Percentiles rank a stretch among this genome's conserved stretches.
Evolutionary conservation across 2,329 filamentous ascomycete genomes (phyloP).

Genomic region (Penicillium freii): DNA sequence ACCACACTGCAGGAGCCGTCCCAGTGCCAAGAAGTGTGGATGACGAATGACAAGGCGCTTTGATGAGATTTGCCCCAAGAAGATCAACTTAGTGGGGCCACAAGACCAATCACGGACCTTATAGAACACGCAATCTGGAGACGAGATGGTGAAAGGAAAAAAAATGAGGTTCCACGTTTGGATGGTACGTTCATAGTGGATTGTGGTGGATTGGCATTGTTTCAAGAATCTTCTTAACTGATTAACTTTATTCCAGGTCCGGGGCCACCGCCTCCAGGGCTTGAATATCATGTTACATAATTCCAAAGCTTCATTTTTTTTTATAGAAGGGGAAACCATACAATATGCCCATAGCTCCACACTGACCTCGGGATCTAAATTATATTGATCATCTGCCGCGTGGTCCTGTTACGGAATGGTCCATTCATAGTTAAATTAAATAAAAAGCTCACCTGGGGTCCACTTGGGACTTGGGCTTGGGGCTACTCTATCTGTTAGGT

Average conservation of each 20-base stretch:
- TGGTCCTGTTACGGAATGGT: not conserved
- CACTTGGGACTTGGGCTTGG: slow-evolving; percentile 2
- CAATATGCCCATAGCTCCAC: not conserved
- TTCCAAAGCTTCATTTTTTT: not conserved
- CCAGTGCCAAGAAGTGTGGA: not conserved
- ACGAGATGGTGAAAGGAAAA: slow-evolving; percentile 7
- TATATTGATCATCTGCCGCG: not conserved
- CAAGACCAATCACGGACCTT: slow-evolving; percentile 2
- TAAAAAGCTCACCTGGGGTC: slow-evolving; percentile 4
- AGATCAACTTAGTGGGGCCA: slow-evolving; percentile 2
- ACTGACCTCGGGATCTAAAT: not conserved
- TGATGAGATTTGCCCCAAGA: slow-evolving; percentile 4
- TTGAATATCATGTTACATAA: not conserved
- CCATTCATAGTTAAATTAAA: not conserved
- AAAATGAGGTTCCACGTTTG: not conserved
- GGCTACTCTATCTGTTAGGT: slow-evolving; percentile 16
- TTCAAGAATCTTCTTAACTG: not conserved
- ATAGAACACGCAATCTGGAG: slow-evolving; percentile 12
- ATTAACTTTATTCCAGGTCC: not conserved
- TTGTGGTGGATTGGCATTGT: not conserved
- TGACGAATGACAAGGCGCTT: slow-evolving; percentile 5
- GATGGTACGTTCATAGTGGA: not conserved
- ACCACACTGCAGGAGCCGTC: not conserved
- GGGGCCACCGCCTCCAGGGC: not conserved
- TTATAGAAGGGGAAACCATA: not conserved